A percentile compares a stretch with the other conserved stretches of the same genome.
phyloP scores from a whole-genome alignment of 768 basidiomycete genomes.

The Lactifluus hygrophoroides region DNA sequence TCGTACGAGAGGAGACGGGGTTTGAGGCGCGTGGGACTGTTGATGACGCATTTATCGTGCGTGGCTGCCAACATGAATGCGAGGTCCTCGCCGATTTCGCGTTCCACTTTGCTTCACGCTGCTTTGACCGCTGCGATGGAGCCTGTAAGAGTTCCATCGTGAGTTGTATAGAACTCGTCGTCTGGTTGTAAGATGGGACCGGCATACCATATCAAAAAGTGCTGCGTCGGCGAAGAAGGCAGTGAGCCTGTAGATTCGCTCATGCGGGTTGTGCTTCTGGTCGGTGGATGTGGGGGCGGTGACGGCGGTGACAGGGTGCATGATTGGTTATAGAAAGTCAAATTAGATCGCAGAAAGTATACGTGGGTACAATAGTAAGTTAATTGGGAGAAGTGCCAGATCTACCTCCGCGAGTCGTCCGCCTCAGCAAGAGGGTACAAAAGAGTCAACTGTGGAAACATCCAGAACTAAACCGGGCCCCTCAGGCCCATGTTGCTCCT shows the following conservation, averaged over 20 bases:
- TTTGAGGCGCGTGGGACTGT: slow-evolving; percentile 59
- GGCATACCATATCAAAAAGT: slow-evolving; percentile 55
- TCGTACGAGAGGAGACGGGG: slow-evolving; percentile 46
- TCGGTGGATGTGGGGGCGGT: slow-evolving; percentile 4
- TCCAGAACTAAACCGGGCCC: too few species aligned
- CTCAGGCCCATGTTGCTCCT: too few species aligned
- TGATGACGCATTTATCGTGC: slow-evolving; percentile 71
- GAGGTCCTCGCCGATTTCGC: slow-evolving; percentile 60
- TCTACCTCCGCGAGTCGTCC: too few species aligned
- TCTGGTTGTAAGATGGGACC: neutral
- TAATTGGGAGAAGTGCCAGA: neutral
- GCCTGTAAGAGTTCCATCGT: slow-evolving; percentile 69
- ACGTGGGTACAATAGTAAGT: too few species aligned
- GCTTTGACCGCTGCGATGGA: slow-evolving; percentile 68
- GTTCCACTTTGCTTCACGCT: slow-evolving; percentile 43
- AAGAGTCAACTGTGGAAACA: too few species aligned
- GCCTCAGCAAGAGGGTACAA: too few species aligned
- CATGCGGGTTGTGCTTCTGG: neutral
- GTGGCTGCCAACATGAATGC: slow-evolving; percentile 61
- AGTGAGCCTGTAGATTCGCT: slow-evolving; percentile 8
- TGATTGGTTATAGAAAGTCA: neutral
- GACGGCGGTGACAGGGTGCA: slow-evolving; percentile 1
- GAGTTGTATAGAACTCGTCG: slow-evolving; percentile 21
- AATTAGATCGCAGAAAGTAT: neutral
- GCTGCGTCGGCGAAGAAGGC: slow-evolving; percentile 49